Percentiles rank a stretch among this genome's conserved stretches.
Conservation (phyloP, 1,284 basidiomycete genomes). For the Boletus subluridellus region DNA sequence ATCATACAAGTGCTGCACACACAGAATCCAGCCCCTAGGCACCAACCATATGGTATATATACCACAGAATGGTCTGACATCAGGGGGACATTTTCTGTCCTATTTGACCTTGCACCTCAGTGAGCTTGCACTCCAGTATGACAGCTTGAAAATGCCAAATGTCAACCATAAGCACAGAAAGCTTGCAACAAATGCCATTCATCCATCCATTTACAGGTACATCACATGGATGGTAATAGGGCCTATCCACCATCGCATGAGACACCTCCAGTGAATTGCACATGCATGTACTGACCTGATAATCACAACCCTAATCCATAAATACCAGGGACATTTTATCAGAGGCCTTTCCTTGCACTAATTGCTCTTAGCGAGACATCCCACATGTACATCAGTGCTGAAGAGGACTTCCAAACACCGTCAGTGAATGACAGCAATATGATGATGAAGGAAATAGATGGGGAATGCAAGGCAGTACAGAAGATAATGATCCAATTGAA, state of each 20-base stretch:
- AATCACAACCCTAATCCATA: too few species aligned
- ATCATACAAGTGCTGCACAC: too few species aligned
- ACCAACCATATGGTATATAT: neutral
- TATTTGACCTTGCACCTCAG: neutral
- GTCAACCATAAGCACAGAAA: rapidly evolving
- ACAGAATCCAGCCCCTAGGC: neutral
- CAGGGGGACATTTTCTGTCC: neutral
- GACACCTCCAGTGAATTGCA: neutral
- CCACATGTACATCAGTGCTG: too few species aligned
- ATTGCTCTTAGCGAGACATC: too few species aligned
- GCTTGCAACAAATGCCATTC: neutral
- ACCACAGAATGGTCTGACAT: neutral
- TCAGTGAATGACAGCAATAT: too few species aligned
- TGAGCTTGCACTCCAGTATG: neutral
- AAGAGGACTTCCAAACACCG: too few species aligned
- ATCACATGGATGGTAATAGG: neutral
- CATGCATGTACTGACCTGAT: too few species aligned
- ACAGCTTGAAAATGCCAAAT: neutral
- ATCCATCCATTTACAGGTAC: neutral
- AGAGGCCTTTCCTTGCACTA: too few species aligned
- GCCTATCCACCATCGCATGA: neutral
- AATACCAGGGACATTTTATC: too few species aligned
- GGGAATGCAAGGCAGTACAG: too few species aligned
- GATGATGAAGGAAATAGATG: too few species aligned
- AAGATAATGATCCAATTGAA: too few species aligned